Conservation (phyloP, 768 basidiomycete genomes). For the Macrocybe gigantea region DNA sequence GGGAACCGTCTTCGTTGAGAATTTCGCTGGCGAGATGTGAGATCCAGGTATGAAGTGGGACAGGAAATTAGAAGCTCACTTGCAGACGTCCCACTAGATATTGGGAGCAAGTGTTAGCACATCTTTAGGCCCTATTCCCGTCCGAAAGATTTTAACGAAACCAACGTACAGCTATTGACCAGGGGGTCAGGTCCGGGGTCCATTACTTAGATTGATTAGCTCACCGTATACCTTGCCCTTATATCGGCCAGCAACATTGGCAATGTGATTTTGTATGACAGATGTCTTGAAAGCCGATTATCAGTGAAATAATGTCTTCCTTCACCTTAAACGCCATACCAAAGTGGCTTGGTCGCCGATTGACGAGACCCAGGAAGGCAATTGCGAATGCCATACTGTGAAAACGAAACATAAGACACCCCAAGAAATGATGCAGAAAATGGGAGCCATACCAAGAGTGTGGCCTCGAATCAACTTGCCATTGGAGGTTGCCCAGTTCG, state of each 20-base stretch:
- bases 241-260: conserved; percentile 37
- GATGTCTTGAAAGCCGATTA: conserved; percentile 20
- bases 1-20: conserved; percentile 45
- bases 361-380: conserved; percentile 34
- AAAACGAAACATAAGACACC: neutral
- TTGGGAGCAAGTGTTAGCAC: neutral
- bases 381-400: conserved; percentile 30
- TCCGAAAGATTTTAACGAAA: too few relatives aligned
- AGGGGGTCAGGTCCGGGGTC: neutral
- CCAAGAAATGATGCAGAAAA: too few relatives aligned
- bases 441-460: conserved; percentile 24
- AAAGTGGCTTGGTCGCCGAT: conserved; percentile 32
- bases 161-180: neutral
- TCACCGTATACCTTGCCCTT: conserved; percentile 36
- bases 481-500: conserved; percentile 34
- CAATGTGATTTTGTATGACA: conserved; percentile 42
- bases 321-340: conserved; percentile 13
- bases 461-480: conserved; percentile 37
- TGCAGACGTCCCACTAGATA: conserved; percentile 36
- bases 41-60: neutral
- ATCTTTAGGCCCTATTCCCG: too few relatives aligned
- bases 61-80: conserved; percentile 18
- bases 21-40: conserved; percentile 28
- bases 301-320: neutral
- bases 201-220: neutral